phyloP scores from a whole-genome alignment of 306 rosid species.

The Glycyrrhiza uralensis region DNA sequence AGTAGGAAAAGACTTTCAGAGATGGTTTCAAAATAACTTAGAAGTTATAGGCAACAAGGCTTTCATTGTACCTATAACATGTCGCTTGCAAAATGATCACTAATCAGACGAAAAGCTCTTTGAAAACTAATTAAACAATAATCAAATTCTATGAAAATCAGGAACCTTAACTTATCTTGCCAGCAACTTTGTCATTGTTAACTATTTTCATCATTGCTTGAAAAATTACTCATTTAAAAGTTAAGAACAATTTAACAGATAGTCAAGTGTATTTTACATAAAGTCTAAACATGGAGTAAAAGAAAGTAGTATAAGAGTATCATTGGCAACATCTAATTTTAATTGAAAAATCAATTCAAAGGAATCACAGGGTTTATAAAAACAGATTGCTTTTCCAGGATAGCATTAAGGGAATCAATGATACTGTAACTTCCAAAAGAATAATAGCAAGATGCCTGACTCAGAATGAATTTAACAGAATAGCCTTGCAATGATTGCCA shows the following conservation, averaged over 20 bases:
- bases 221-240: background rate
- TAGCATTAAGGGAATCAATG: background rate
- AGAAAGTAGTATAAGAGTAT: background rate
- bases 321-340: background rate
- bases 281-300: background rate
- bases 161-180: background rate
- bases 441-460: background rate
- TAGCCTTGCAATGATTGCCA: background rate
- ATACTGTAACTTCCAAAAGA: background rate
- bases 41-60: background rate
- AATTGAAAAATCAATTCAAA: background rate
- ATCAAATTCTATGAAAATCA: background rate
- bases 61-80: background rate
- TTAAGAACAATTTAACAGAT: background rate
- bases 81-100: background rate
- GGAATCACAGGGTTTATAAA: background rate
- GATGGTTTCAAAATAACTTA: background rate
- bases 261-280: background rate
- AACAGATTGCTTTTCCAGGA: background rate
- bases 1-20: background rate
- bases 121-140: background rate
- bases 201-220: background rate
- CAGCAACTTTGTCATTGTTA: background rate
- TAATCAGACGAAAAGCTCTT: background rate
- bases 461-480: background rate